Evolutionary conservation across 139 green algal species (phyloP).

Genomic region (Coelastrella sp.): DNA sequence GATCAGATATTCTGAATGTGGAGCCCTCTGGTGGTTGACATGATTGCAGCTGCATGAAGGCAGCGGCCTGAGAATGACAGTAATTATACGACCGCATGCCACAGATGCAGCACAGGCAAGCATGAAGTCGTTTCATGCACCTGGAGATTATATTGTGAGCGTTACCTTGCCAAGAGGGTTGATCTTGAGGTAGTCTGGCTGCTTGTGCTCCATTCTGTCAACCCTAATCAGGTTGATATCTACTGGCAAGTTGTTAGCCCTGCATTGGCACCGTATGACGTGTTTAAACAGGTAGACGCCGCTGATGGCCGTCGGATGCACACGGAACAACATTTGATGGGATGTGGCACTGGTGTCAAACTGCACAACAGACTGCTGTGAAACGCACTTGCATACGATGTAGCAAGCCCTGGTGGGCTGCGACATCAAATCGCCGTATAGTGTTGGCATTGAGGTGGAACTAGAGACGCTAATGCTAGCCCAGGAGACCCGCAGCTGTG

Average conservation of each 20-base stretch:
- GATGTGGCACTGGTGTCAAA: no score
- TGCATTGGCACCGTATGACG: not conserved
- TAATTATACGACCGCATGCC: not conserved
- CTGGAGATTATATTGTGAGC: not conserved
- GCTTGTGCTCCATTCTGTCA: slow-evolving; percentile 35
- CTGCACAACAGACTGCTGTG: no score
- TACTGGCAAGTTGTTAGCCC: slow-evolving; percentile 41
- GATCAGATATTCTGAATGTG: no score
- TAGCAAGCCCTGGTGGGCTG: slow-evolving; percentile 47
- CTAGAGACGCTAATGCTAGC: not conserved
- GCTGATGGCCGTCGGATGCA: not conserved
- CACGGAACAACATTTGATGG: not conserved
- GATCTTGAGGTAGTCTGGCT: slow-evolving; percentile 27
- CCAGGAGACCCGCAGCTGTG: not conserved
- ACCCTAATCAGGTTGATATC: slow-evolving; percentile 23
- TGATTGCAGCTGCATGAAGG: no score
- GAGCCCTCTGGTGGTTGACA: no score
- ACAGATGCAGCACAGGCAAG: not conserved
- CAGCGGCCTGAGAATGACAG: no score
- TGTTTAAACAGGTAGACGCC: not conserved
- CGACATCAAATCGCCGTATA: slow-evolving; percentile 52
- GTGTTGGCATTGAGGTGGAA: slow-evolving; percentile 16
- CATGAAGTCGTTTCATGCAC: no score
- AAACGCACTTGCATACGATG: slow-evolving; percentile 44
- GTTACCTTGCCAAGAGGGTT: slow-evolving; percentile 48